These are phyloP conservation scores for Ustulina deusta DNA, from an alignment of 2,329 filamentous ascomycete genomes.

Conservation along the genomic window DNA sequence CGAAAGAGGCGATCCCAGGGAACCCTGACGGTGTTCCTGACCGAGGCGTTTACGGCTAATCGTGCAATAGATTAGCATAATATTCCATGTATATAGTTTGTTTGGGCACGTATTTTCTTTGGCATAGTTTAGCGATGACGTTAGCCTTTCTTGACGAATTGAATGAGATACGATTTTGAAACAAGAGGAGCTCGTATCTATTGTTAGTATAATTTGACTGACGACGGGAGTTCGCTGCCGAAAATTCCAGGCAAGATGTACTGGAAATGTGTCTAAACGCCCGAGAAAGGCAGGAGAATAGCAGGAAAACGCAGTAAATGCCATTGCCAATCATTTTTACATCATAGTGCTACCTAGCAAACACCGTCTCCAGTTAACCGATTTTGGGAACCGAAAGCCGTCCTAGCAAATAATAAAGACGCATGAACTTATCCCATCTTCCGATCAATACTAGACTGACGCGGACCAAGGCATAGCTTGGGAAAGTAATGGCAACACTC, in stretches of 20 bases:
- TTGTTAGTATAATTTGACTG: neutral
- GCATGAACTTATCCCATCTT: too few relatives aligned
- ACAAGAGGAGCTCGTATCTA: neutral
- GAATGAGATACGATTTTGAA: neutral
- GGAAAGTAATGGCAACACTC: too few relatives aligned
- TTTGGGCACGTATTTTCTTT: neutral
- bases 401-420: too few relatives aligned
- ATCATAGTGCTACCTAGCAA: too few relatives aligned
- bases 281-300: too few relatives aligned
- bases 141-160: neutral
- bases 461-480: too few relatives aligned
- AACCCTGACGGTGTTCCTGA: constrained; percentile 42
- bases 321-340: too few relatives aligned
- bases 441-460: too few relatives aligned
- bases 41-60: constrained; percentile 34
- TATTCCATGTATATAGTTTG: constrained; percentile 16
- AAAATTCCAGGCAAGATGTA: neutral
- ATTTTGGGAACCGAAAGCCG: too few relatives aligned
- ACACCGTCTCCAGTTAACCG: too few relatives aligned
- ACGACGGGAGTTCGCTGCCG: neutral
- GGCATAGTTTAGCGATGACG: constrained; percentile 6
- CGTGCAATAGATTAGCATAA: neutral
- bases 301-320: too few relatives aligned
- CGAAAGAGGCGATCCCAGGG: constrained; percentile 40
- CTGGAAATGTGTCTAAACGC: neutral